These are phyloP conservation scores for Pleurotus pulmonarius DNA, from an alignment of 768 basidiomycete genomes.

Conservation along the genomic window DNA sequence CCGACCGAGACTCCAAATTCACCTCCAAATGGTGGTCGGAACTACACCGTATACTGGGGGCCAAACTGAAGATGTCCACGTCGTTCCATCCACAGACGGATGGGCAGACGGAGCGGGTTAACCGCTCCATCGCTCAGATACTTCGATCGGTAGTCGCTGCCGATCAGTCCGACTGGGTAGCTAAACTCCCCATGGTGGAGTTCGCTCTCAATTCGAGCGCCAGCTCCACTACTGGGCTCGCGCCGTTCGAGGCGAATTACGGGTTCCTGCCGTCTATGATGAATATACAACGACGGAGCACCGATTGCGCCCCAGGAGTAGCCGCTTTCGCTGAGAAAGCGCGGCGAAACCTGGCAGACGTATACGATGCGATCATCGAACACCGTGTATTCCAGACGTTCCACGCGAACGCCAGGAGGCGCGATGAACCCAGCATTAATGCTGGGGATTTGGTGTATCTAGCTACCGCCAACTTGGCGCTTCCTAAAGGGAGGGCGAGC, in stretches of 20 bases:
- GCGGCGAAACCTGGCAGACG: no score
- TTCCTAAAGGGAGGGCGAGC: conserved; percentile 26
- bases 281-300: no score
- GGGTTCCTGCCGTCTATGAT: conserved; percentile 19
- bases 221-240: conserved; percentile 3
- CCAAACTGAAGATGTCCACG: conserved; percentile 28
- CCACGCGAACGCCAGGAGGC: no score
- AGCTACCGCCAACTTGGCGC: conserved; percentile 22
- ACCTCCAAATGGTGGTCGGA: conserved; percentile 29
- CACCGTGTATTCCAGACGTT: no score
- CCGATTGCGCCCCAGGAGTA: no score
- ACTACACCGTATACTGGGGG: conserved; percentile 21
- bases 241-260: background rate
- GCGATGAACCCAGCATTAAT: no score
- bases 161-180: conserved; percentile 29
- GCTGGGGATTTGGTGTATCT: no score
- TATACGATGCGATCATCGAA: no score
- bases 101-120: conserved; percentile 25
- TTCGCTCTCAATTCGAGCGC: conserved; percentile 33
- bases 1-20: conserved; percentile 31
- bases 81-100: conserved; percentile 41
- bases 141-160: conserved; percentile 17
- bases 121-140: conserved; percentile 25
- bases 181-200: background rate
- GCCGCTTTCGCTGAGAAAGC: no score